Evolutionary conservation across 2,329 filamentous ascomycete species (phyloP).

Genomic region (Diaporthe sp.): DNA sequence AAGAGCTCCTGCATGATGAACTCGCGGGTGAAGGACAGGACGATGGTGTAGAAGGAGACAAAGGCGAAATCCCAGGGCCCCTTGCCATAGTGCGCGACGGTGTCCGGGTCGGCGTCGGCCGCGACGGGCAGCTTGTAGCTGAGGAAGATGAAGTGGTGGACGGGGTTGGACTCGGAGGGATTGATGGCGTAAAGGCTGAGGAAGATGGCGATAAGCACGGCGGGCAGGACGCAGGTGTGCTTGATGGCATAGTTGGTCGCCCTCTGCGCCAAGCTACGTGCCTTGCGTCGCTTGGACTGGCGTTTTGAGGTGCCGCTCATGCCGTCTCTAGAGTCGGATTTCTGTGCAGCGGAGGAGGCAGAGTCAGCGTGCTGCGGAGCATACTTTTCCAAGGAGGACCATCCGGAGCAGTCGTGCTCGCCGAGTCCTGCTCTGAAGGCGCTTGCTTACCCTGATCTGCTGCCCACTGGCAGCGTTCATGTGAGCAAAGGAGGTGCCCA

Average conservation of each 20-base stretch:
- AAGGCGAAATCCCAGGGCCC: slow-evolving; percentile 89
- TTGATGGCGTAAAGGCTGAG: slow-evolving; percentile 79
- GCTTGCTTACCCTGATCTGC: slow-evolving; percentile 32
- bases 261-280: slow-evolving; percentile 67
- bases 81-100: slow-evolving; percentile 84
- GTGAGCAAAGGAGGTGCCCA: slow-evolving; percentile 67
- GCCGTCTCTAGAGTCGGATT: slow-evolving; percentile 45
- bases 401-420: neutral
- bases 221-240: slow-evolving; percentile 75
- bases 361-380: slow-evolving; percentile 40
- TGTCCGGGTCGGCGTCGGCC: slow-evolving; percentile 54
- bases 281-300: slow-evolving; percentile 68
- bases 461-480: slow-evolving; percentile 49
- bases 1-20: slow-evolving; percentile 95
- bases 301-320: slow-evolving; percentile 55
- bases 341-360: slow-evolving; percentile 29
- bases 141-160: slow-evolving; percentile 88
- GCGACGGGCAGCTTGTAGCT: slow-evolving; percentile 81
- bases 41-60: slow-evolving; percentile 88
- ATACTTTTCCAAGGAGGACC: neutral
- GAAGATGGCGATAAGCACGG: slow-evolving; percentile 75
- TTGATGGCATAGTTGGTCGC: slow-evolving; percentile 66
- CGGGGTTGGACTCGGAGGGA: slow-evolving; percentile 82
- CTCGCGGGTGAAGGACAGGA: slow-evolving; percentile 93
- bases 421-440: neutral